Evolutionary conservation across 345 rosid genomes (phyloP).

Genomic region (Sonneratia alba): DNA sequence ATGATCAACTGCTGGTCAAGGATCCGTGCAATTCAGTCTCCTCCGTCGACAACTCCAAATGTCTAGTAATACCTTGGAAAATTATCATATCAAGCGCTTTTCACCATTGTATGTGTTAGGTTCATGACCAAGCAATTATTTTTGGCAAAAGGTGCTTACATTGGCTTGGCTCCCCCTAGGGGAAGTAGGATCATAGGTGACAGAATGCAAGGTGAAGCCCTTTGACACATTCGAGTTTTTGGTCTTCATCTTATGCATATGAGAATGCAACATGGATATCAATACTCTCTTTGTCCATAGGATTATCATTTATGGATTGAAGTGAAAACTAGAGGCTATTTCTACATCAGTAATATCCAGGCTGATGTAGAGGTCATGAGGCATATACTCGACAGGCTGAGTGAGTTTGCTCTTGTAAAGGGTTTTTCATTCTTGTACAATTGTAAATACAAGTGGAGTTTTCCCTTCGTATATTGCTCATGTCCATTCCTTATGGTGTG

Average conservation of each 20-base stretch:
- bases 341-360: conserved; percentile 33
- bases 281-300: conserved; percentile 7
- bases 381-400: too few relatives aligned
- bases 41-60: background rate
- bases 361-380: too few relatives aligned
- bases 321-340: conserved; percentile 48
- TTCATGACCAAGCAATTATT: conserved; percentile 20
- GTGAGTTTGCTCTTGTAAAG: too few relatives aligned
- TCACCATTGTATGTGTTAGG: conserved; percentile 11
- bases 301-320: conserved; percentile 81
- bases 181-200: conserved; percentile 76
- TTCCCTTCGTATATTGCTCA: too few relatives aligned
- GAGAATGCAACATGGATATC: too few relatives aligned
- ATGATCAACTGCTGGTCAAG: conserved; percentile 45
- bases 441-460: too few relatives aligned
- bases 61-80: background rate
- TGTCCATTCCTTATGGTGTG: too few relatives aligned
- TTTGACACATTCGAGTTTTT: background rate
- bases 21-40: conserved; percentile 38
- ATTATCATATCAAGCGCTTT: too few relatives aligned
- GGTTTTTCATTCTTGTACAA: too few relatives aligned
- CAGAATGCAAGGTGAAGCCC: conserved; percentile 46
- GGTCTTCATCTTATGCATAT: background rate
- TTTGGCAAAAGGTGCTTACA: conserved; percentile 45
- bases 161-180: conserved; percentile 75